Percentiles rank a stretch among this genome's conserved stretches.
phyloP scores from a whole-genome alignment of 2,329 filamentous ascomycete species.

The Fusarium sororula region DNA sequence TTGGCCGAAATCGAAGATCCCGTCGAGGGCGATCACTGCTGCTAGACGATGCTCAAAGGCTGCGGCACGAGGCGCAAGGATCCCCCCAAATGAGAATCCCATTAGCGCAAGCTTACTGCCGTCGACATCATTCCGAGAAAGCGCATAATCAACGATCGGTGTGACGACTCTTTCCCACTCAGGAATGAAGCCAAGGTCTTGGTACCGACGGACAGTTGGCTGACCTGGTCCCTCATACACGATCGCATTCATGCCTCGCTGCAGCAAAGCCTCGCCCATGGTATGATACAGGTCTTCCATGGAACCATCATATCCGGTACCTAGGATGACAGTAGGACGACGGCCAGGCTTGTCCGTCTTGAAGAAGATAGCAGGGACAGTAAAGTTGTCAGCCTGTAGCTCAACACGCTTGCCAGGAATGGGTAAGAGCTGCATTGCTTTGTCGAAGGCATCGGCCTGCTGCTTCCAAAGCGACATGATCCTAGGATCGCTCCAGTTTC shows the following conservation, averaged over 20 bases:
- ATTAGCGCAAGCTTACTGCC: conserved; percentile 47
- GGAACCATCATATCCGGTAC: conserved; percentile 54
- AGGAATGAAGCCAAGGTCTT: conserved; percentile 54
- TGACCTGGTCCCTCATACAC: conserved; percentile 59
- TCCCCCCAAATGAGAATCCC: conserved; percentile 55
- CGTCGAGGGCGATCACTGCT: conserved; percentile 39
- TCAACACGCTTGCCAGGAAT: conserved; percentile 49
- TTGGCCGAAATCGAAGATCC: conserved; percentile 2
- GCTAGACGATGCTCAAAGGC: conserved; percentile 54
- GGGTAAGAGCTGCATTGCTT: conserved; percentile 48
- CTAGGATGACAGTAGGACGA: conserved; percentile 52
- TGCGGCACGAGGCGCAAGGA: conserved; percentile 52
- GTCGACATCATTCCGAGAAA: conserved; percentile 45
- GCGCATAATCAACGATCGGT: conserved; percentile 52
- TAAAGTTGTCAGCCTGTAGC: conserved; percentile 44
- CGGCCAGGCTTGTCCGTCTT: conserved; percentile 25
- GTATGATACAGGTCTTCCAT: conserved; percentile 56
- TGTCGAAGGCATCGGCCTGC: conserved; percentile 50
- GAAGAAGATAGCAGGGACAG: conserved; percentile 50
- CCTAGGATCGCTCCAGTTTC: conserved; percentile 52
- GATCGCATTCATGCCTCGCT: conserved; percentile 55
- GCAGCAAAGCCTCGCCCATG: conserved; percentile 46
- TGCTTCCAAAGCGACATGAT: conserved; percentile 51
- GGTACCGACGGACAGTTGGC: conserved; percentile 50
- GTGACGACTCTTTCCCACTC: conserved; percentile 55